Conservation (phyloP, 192 early-diverging fungal species). For the Umbelopsis vinacea region DNA sequence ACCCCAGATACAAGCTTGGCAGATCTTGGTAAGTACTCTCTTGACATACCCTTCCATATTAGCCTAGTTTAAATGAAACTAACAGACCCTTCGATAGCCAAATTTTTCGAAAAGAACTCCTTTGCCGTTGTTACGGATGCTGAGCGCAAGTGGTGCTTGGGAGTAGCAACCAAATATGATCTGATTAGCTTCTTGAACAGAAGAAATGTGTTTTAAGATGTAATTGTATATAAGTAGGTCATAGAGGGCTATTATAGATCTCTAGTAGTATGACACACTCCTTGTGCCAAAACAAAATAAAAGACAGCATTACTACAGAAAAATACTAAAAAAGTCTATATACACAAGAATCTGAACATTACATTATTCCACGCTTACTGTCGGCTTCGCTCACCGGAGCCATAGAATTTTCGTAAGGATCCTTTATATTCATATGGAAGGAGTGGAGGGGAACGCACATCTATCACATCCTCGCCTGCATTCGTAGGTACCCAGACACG, state of each 20-base stretch:
- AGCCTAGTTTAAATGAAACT: neutral
- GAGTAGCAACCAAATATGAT: slow-evolving; percentile 79
- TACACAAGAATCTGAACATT: neutral
- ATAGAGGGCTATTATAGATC: neutral
- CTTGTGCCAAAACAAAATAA: neutral
- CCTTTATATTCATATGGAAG: slow-evolving; percentile 67
- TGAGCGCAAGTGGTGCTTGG: slow-evolving; percentile 79
- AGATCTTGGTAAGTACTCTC: slow-evolving; percentile 55
- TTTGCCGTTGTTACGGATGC: slow-evolving; percentile 85
- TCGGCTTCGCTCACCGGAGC: slow-evolving; percentile 32
- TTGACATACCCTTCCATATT: neutral
- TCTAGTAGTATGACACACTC: neutral
- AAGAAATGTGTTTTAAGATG: slow-evolving; percentile 44
- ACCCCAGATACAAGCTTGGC: slow-evolving; percentile 80
- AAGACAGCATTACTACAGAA: neutral
- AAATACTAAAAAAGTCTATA: neutral
- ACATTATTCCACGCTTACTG: slow-evolving; percentile 13
- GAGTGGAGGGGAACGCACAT: slow-evolving; percentile 56
- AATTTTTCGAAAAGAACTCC: slow-evolving; percentile 83
- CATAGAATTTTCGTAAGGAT: slow-evolving; percentile 39
- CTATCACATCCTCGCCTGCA: slow-evolving; percentile 39
- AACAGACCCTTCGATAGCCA: slow-evolving; percentile 36
- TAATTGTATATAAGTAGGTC: neutral
- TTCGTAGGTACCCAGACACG: slow-evolving; percentile 53
- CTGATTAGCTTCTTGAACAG: slow-evolving; percentile 72